Percentiles rank a stretch among this genome's conserved stretches.
phyloP scores from a whole-genome alignment of 352 stramenopile genomes.

The Phytophthora meadii region DNA sequence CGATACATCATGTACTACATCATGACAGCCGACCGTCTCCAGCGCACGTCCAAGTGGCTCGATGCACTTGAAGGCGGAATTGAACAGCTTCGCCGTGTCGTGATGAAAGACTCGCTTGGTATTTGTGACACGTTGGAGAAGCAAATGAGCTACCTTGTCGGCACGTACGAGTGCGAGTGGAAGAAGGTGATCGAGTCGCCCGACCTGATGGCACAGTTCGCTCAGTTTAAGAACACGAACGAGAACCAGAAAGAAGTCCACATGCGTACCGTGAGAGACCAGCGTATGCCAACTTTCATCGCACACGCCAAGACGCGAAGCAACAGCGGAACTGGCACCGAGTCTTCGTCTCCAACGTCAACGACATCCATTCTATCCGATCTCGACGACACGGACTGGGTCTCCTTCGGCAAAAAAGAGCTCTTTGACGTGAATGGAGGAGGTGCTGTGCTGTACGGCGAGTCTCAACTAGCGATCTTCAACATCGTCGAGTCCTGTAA shows the following conservation, averaged over 20 bases:
- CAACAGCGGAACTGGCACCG: constrained; percentile 47
- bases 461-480: constrained; percentile 92
- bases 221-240: constrained; percentile 93
- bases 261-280: constrained; percentile 81
- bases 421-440: constrained; percentile 88
- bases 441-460: constrained; percentile 89
- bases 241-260: constrained; percentile 66
- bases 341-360: constrained; percentile 51
- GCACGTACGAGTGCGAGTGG: constrained; percentile 95
- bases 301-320: constrained; percentile 56
- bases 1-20: constrained; percentile 94
- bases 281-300: constrained; percentile 75
- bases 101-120: constrained; percentile 91
- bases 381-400: constrained; percentile 61
- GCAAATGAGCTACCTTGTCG: constrained; percentile 91
- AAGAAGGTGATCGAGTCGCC: constrained; percentile 91
- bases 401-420: constrained; percentile 72
- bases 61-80: constrained; percentile 78
- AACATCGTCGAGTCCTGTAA: constrained; percentile 78
- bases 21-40: constrained; percentile 72
- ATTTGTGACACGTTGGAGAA: constrained; percentile 80
- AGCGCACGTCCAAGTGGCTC: constrained; percentile 91
- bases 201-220: constrained; percentile 80
- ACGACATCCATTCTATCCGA: constrained; percentile 27
- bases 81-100: constrained; percentile 58